Evolutionary conservation across 78 protist species (phyloP).

Genomic region (Polysphondylium violaceum): DNA sequence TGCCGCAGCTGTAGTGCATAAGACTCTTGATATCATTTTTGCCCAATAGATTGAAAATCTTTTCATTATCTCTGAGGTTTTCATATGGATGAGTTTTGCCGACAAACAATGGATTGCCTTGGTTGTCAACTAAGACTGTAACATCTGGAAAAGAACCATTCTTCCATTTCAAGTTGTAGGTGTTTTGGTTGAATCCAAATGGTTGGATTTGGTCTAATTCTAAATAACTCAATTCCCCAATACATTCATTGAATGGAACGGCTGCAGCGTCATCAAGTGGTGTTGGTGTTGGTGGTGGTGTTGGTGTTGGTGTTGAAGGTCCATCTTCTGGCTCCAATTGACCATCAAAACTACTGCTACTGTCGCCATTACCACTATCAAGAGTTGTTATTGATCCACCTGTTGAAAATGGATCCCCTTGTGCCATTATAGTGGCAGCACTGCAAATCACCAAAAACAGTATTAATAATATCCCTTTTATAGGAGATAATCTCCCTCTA

Average conservation of each 20-base stretch:
- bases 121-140: neutral
- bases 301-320: too few species aligned
- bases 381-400: too few species aligned
- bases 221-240: slow-evolving; percentile 17
- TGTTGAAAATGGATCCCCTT: too few species aligned
- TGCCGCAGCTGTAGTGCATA: slow-evolving; percentile 46
- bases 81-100: slow-evolving; percentile 23
- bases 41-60: slow-evolving; percentile 4
- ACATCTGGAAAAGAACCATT: slow-evolving; percentile 17
- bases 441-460: too few species aligned
- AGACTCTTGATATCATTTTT: slow-evolving; percentile 33
- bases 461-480: too few species aligned
- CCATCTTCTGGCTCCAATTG: too few species aligned
- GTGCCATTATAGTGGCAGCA: too few species aligned
- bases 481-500: too few species aligned
- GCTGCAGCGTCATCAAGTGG: neutral
- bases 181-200: slow-evolving; percentile 12
- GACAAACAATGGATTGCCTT: slow-evolving; percentile 19
- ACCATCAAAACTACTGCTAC: too few species aligned
- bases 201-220: slow-evolving; percentile 13
- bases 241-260: slow-evolving; percentile 6
- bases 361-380: too few species aligned
- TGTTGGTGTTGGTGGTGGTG: too few species aligned
- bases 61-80: neutral
- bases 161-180: neutral